These are phyloP conservation scores for Ophiostoma ips DNA, from an alignment of 2,329 filamentous ascomycete species.

Conservation along the genomic window DNA sequence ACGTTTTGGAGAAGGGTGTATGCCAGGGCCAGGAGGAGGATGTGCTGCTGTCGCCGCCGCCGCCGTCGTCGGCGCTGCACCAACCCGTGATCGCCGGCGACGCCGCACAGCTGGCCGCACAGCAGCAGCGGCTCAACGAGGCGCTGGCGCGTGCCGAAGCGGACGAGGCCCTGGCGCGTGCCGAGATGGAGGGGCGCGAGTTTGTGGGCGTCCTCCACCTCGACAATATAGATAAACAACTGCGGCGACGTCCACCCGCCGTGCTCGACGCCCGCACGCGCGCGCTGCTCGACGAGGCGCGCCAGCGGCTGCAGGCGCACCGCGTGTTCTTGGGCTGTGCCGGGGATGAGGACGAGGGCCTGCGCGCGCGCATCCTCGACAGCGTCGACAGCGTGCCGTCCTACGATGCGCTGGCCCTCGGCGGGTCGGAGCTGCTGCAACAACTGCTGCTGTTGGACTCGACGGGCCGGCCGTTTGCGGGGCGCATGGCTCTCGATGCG, in stretches of 20 bases:
- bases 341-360: too few relatives aligned
- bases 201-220: background rate
- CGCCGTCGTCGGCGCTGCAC: too few relatives aligned
- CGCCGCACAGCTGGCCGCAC: background rate
- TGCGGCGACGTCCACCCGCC: background rate
- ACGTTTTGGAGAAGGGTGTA: conserved; percentile 23
- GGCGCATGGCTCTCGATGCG: background rate
- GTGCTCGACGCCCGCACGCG: background rate
- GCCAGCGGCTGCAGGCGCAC: background rate
- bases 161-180: background rate
- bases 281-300: background rate
- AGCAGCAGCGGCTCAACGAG: background rate
- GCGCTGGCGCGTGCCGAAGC: background rate
- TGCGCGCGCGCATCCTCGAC: background rate
- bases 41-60: background rate
- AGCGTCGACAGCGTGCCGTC: background rate
- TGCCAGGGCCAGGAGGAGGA: too few relatives aligned
- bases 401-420: background rate
- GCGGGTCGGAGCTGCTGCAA: background rate
- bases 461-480: conserved; percentile 3
- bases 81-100: background rate
- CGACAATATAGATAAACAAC: background rate
- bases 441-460: conserved; percentile 2
- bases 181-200: background rate
- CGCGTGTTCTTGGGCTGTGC: background rate